Conservation (phyloP, 2,329 filamentous ascomycete species). For the Ambrosiella cleistominuta region DNA sequence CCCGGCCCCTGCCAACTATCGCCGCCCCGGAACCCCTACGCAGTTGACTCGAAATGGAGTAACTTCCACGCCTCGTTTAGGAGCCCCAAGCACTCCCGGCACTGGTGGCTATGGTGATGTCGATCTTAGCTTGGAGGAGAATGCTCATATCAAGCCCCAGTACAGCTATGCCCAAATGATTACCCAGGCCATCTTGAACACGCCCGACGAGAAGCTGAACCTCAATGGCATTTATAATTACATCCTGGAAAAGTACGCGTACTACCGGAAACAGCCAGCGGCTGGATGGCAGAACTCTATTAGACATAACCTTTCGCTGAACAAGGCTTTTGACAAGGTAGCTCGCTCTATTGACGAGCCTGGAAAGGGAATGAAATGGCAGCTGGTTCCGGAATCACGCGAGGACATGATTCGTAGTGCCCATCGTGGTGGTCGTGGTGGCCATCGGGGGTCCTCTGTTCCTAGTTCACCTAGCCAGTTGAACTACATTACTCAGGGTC, state of each 20-base stretch:
- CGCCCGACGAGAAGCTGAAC: constrained; percentile 73
- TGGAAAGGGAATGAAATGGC: constrained; percentile 98
- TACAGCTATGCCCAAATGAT: constrained; percentile 97
- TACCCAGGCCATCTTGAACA: constrained; percentile 83
- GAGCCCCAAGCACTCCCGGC: constrained; percentile 9
- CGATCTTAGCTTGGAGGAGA: constrained; percentile 65
- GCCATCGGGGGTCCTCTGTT: constrained; percentile 49
- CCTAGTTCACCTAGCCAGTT: constrained; percentile 50
- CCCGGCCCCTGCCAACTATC: constrained; percentile 42
- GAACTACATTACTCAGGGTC: constrained; percentile 42
- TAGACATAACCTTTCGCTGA: constrained; percentile 85
- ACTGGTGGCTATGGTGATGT: constrained; percentile 31
- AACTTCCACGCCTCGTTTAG: constrained; percentile 8
- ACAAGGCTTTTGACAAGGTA: constrained; percentile 87
- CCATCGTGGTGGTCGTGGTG: constrained; percentile 41
- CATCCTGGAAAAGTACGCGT: constrained; percentile 81
- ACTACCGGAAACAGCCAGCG: constrained; percentile 62
- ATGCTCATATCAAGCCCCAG: constrained; percentile 83
- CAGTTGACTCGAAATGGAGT: background rate
- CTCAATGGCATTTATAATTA: constrained; percentile 85
- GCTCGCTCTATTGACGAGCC: constrained; percentile 85
- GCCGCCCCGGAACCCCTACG: constrained; percentile 42
- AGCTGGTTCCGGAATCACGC: constrained; percentile 65
- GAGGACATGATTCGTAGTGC: constrained; percentile 75
- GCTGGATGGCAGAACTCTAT: constrained; percentile 98